These are phyloP conservation scores for Pleurotus giganteus DNA, from an alignment of 768 basidiomycete species.

Conservation along the genomic window DNA sequence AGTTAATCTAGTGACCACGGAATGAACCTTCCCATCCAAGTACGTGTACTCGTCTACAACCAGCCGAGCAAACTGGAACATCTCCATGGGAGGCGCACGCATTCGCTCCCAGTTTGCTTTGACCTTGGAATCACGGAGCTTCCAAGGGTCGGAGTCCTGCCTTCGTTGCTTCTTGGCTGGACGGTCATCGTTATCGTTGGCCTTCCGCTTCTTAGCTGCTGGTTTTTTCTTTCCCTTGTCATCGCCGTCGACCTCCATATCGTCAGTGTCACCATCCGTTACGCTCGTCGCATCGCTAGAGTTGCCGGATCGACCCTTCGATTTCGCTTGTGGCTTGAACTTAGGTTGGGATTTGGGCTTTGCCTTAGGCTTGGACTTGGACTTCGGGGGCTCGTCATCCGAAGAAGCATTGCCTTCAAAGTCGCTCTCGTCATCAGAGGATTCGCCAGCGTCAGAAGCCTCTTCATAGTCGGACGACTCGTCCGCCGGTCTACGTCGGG, in stretches of 20 bases:
- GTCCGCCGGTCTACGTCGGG: constrained; percentile 17
- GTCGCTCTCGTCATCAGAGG: constrained; percentile 26
- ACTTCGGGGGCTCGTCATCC: constrained; percentile 31
- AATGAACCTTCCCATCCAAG: constrained; percentile 74
- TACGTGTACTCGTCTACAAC: constrained; percentile 97
- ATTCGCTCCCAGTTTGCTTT: constrained; percentile 75
- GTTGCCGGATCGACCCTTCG: constrained; percentile 12
- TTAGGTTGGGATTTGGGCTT: too few relatives aligned
- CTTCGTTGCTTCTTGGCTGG: constrained; percentile 58
- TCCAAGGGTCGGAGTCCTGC: constrained; percentile 70
- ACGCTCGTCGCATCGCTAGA: constrained; percentile 25
- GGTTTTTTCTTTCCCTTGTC: constrained; percentile 34
- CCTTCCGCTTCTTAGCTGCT: constrained; percentile 34
- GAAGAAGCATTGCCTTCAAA: constrained; percentile 26
- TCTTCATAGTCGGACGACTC: constrained; percentile 43
- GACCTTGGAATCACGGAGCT: constrained; percentile 59
- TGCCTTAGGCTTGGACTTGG: constrained; percentile 23
- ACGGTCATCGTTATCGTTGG: constrained; percentile 33
- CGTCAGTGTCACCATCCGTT: constrained; percentile 24
- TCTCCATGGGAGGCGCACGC: constrained; percentile 82
- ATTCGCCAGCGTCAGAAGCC: constrained; percentile 32
- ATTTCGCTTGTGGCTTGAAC: constrained; percentile 18
- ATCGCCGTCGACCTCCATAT: constrained; percentile 59
- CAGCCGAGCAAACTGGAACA: constrained; percentile 88
- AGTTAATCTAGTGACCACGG: constrained; percentile 72